A percentile compares a stretch with the other conserved stretches of the same genome.
These are phyloP conservation scores for Phytophthora ramorum DNA, from an alignment of 352 stramenopile species.

Conservation along the genomic window DNA sequence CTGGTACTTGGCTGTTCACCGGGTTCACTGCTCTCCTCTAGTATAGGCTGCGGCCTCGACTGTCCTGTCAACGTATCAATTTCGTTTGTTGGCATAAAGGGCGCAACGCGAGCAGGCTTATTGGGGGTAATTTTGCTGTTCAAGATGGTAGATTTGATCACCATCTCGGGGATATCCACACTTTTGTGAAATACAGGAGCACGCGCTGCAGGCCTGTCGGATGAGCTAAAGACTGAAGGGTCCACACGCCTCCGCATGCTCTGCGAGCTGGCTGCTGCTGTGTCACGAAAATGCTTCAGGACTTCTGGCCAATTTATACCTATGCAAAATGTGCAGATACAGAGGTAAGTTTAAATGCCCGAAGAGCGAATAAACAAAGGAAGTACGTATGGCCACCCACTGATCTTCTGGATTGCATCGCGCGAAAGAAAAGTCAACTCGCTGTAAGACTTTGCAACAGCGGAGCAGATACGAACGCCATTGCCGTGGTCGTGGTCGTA, in stretches of 20 bases:
- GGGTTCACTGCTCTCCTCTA: conserved; percentile 24
- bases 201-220: conserved; percentile 4
- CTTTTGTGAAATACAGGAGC: conserved; percentile 14
- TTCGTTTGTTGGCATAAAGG: conserved; percentile 22
- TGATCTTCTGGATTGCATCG: conserved; percentile 76
- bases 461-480: conserved; percentile 85
- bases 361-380: not conserved
- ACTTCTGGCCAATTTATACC: conserved; percentile 79
- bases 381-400: conserved; percentile 37
- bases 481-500: conserved; percentile 83
- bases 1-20: conserved; percentile 6
- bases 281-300: conserved; percentile 64
- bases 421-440: conserved; percentile 85
- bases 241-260: conserved; percentile 48
- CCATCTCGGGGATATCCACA: conserved; percentile 34
- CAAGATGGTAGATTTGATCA: conserved; percentile 44
- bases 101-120: conserved; percentile 21
- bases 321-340: conserved; percentile 16
- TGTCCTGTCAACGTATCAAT: conserved; percentile 10
- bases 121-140: conserved; percentile 23
- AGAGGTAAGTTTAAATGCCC: not conserved
- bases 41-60: conserved; percentile 20
- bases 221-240: conserved; percentile 18
- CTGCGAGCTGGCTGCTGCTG: conserved; percentile 51
- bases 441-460: conserved; percentile 78